Evolutionary conservation across 2,329 filamentous ascomycete genomes (phyloP), one percentile per base, ranked within the genome.

Genomic region (Ascochyta fabae): DNA sequence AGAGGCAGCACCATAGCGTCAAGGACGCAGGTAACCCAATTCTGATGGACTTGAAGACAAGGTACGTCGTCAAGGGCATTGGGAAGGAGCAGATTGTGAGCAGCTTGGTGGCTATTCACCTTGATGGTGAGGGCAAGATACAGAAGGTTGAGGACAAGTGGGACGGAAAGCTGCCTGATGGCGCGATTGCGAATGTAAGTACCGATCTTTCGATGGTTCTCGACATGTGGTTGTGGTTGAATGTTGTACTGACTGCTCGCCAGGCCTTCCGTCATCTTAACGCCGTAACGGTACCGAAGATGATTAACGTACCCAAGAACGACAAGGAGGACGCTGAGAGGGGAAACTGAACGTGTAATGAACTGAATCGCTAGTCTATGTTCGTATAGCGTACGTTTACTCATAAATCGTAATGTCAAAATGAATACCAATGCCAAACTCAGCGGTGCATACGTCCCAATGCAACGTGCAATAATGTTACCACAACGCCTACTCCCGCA

Each of bases 21-120:
- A 83, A 75, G 0, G 79, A 77, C 15, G 71, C 76, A 0, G 84
- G 85, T 1, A 87, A 88, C 60, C 86, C 86, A 0, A 87, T 88
- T 36, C 72, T 79, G 55, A 73, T 88, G 65, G 78, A 85, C 40
- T 44, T 85, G 57, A 81, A 80, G 68, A 83, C 79, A 1, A 70
- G 77, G 47, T 86, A 85, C 69, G 78, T 79, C 5, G 71, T 85
- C 55, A 85, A 84, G 71, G 82, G 81, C 0, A 72, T 85, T 38
- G 75, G 75, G 0, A 81, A 77, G 60, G 82, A 84, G 68, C 76
- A 83, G 67, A 77, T 73, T 5, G 81, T 85, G 46, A 69, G 77
- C 33, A 81, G 78, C 56, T 72, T 78, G 38, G 72, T 86, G 27
- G 76, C 78, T 46, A 83, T 85, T 48, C 74, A 78, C 61, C 72